A percentile compares a stretch with the other conserved stretches of the same genome.
These are phyloP conservation scores for Auriculariales sp. DNA, from an alignment of 768 basidiomycete genomes.

Conservation along the genomic window DNA sequence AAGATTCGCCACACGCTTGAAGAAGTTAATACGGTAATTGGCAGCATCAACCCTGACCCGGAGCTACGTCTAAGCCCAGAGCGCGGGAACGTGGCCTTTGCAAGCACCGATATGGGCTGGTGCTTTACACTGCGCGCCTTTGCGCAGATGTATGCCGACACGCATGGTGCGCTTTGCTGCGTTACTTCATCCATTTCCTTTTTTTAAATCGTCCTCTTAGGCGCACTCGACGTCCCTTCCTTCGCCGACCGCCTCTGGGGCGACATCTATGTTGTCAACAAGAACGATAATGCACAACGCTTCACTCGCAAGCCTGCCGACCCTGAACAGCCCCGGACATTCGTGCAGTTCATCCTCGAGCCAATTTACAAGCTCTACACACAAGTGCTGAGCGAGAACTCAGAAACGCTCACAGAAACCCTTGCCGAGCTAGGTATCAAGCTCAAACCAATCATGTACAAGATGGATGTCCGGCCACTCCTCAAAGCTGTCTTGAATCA, in stretches of 20 bases:
- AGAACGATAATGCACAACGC: constrained; percentile 61
- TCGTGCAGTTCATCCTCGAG: constrained; percentile 91
- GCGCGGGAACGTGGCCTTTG: constrained; percentile 91
- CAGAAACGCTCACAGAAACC: constrained; percentile 73
- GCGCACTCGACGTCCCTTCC: constrained; percentile 63
- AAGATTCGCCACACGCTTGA: constrained; percentile 99
- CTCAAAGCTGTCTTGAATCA: constrained; percentile 88
- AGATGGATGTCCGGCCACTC: constrained; percentile 95
- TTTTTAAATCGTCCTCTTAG: constrained; percentile 20
- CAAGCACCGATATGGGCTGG: constrained; percentile 94
- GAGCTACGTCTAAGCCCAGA: constrained; percentile 84
- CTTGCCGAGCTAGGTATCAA: constrained; percentile 63
- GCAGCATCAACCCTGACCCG: constrained; percentile 78
- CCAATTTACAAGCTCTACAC: constrained; percentile 96
- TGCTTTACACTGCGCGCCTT: constrained; percentile 92
- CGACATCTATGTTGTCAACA: constrained; percentile 68
- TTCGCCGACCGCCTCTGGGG: constrained; percentile 95
- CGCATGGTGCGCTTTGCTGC: constrained; percentile 45
- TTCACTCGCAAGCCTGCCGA: constrained; percentile 79
- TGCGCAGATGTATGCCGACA: constrained; percentile 90
- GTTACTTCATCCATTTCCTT: background rate
- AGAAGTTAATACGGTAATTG: constrained; percentile 93
- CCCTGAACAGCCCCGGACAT: constrained; percentile 66
- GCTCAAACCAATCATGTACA: constrained; percentile 87
- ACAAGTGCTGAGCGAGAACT: constrained; percentile 86